phyloP scores from a whole-genome alignment of 306 rosid genomes.

The Astragalus glycyphyllos region DNA sequence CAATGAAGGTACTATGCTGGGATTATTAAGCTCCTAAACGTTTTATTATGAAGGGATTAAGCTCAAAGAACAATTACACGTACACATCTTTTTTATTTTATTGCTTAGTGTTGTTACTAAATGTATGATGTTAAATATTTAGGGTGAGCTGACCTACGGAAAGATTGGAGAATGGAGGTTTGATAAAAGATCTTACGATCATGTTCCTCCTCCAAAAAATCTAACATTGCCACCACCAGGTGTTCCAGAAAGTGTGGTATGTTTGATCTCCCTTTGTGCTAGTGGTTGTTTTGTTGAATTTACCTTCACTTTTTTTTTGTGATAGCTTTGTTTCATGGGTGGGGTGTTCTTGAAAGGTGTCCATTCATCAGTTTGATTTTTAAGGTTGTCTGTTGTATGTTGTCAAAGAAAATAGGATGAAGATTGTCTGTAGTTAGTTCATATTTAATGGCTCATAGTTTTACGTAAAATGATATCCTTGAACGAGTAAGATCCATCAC shows the following conservation, averaged over 20 bases:
- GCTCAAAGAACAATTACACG: not conserved
- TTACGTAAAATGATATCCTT: too few species aligned
- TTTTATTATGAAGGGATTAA: not conserved
- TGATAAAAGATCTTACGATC: conserved; percentile 78
- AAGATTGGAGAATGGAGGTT: conserved; percentile 99
- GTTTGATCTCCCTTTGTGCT: conserved; percentile 39
- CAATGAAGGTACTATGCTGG: conserved; percentile 68
- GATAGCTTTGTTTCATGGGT: not conserved
- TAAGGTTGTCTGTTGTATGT: too few species aligned
- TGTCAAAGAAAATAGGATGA: too few species aligned
- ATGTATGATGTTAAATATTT: conserved; percentile 29
- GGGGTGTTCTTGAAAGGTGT: not conserved
- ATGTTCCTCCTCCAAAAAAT: conserved; percentile 70
- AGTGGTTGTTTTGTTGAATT: not conserved
- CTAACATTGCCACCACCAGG: conserved; percentile 89
- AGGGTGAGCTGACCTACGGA: conserved; percentile 95
- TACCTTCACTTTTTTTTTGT: not conserved
- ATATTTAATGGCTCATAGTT: too few species aligned
- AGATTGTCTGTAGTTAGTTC: too few species aligned
- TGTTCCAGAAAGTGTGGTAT: conserved; percentile 96
- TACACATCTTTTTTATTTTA: conserved; percentile 3
- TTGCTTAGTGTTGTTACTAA: conserved; percentile 33
- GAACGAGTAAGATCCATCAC: too few species aligned
- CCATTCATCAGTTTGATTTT: not conserved
- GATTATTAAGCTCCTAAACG: conserved; percentile 11